Base-by-base conservation (phyloP, 495 filamentous ascomycete species). In the Xanthoparmelia taractica region DNA sequence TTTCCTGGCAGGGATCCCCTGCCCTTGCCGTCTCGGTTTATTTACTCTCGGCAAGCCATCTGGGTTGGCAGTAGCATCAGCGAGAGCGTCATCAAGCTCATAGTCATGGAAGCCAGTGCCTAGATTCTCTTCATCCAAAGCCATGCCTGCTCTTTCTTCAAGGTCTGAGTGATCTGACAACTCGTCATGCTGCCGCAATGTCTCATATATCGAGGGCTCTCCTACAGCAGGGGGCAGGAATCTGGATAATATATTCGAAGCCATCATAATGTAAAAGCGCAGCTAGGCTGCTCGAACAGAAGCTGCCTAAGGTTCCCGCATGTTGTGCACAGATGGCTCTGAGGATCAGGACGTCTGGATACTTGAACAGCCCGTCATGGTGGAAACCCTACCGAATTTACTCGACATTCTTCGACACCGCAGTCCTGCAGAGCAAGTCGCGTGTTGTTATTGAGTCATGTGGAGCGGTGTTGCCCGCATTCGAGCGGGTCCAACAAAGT, bases 221-320 rank as follows among this genome's bases (percentile, higher is more conserved):
- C 82, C 82, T 48, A 69, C 65, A 20, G 81, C 76, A 8, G 84
- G 77, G 55, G 88, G 87, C 31, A 90, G 78, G 57, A 93, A 78
- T 36, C 86, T 84, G 31, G 88, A 91, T 59, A 95, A 80, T 34
- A 92, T 75, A 70, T 90, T 90, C 48, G 89, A 89, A 65, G 88
- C 77, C 88, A 92, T 92, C 78, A 83, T 84, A 34, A 43, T 52
- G 25, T 4, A 12, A 47, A 54, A 41, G 34, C 27, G n/a, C 25
- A 48, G 40, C 40, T 38, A 29, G 47, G 36, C 25, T 56, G 34
- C n/a, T 27, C 10, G 5, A 31, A 10, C 20, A 36, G 29, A n/a
- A 40, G 58, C 23, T 67, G 45, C 56, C 47, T 56, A 56, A 48
- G 29, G 57, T 56, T 55, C 56, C 37, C 18, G 29, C 61, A 62